Percentiles rank a stretch among this genome's conserved stretches.
These are phyloP conservation scores for Entonaema liquescens DNA, from an alignment of 495 filamentous ascomycete species.

Conservation along the genomic window DNA sequence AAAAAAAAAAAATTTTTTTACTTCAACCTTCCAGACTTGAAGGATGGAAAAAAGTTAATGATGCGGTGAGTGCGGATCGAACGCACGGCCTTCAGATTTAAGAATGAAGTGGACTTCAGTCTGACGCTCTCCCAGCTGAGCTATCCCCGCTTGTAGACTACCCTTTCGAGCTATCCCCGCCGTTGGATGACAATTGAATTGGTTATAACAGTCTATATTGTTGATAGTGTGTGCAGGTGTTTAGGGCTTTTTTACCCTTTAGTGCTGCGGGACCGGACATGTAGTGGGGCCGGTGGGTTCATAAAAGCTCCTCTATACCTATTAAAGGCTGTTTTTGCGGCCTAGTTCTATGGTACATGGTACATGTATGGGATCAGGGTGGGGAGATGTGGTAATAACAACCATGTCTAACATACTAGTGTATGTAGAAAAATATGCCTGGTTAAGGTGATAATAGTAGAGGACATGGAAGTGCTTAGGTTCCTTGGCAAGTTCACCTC, in stretches of 20 bases:
- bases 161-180: too few species aligned
- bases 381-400: too few species aligned
- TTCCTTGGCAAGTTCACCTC: too few species aligned
- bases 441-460: too few species aligned
- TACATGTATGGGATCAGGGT: too few species aligned
- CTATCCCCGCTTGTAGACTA: conserved; percentile 47
- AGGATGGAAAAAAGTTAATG: conserved; percentile 16
- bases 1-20: background rate
- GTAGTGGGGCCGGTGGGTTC: background rate
- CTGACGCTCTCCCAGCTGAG: conserved; percentile 54
- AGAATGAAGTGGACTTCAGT: conserved; percentile 50
- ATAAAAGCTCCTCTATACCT: too few species aligned
- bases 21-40: background rate
- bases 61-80: conserved; percentile 49
- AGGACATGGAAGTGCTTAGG: too few species aligned
- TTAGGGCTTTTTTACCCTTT: conserved; percentile 1
- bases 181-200: too few species aligned
- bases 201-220: too few species aligned
- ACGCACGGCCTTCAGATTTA: conserved; percentile 42
- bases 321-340: background rate
- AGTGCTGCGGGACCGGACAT: background rate
- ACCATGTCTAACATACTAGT: too few species aligned
- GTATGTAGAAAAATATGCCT: too few species aligned
- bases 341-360: background rate
- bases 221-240: background rate